Conservation (phyloP, 441 rosid species). For the Flueggea neowawraea region DNA sequence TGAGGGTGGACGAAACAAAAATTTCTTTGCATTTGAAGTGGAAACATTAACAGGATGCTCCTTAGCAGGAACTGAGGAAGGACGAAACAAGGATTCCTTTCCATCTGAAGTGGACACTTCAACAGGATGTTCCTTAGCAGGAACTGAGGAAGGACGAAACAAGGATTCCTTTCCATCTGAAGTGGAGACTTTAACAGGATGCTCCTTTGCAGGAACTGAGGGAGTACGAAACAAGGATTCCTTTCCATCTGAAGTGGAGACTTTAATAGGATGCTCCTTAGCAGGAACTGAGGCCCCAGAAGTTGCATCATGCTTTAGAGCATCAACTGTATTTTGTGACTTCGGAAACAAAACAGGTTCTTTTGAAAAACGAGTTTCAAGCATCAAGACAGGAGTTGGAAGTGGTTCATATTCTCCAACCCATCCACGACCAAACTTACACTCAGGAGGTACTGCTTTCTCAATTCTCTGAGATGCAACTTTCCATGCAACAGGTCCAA, state of each 20-base stretch:
- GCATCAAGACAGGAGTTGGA: conserved; percentile 70
- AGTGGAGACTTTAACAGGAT: conserved; percentile 18
- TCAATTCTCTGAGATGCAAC: conserved; percentile 80
- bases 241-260: conserved; percentile 32
- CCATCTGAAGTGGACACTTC: no score
- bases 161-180: conserved; percentile 34
- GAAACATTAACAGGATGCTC: not conserved
- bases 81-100: no score
- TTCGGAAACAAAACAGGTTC: conserved; percentile 34
- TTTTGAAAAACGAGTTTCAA: conserved; percentile 42
- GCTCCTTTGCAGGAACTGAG: conserved; percentile 3
- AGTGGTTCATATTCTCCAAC: conserved; percentile 95
- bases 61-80: conserved; percentile 21
- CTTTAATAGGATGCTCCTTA: conserved; percentile 25
- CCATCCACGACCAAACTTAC: conserved; percentile 98
- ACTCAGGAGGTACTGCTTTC: conserved; percentile 74
- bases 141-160: no score
- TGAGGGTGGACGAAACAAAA: not conserved
- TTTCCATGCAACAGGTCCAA: conserved; percentile 88
- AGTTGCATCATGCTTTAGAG: conserved; percentile 25
- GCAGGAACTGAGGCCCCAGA: conserved; percentile 32
- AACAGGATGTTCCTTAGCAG: no score
- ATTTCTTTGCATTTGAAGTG: no score
- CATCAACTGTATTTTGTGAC: conserved; percentile 27
- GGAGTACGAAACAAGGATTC: conserved; percentile 8